Conservation (phyloP, 169 alveolate genomes). For the Amoebophrya sp. region DNA sequence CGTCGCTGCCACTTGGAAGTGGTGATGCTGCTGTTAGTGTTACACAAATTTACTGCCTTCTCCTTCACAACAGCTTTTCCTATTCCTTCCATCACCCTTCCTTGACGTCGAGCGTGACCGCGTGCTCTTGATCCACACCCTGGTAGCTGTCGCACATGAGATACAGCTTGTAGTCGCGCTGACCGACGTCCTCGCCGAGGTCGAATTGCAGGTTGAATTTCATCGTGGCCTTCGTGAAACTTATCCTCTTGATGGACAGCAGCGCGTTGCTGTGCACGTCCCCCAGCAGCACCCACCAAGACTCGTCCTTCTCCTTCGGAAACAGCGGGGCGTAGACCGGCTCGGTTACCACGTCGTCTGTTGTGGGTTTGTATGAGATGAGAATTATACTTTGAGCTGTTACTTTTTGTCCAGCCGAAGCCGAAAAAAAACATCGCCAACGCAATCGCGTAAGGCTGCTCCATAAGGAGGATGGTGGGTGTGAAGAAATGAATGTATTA, state of each 20-base stretch:
- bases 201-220: constrained; percentile 65
- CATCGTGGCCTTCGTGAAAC: constrained; percentile 56
- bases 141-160: constrained; percentile 54
- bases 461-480: neutral
- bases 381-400: constrained; percentile 31
- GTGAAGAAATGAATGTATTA: neutral
- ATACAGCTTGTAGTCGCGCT: constrained; percentile 58
- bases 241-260: constrained; percentile 70
- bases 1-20: no score
- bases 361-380: constrained; percentile 36
- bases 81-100: no score
- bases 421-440: no score
- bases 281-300: constrained; percentile 99
- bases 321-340: constrained; percentile 84
- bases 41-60: no score
- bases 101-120: neutral
- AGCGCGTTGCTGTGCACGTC: constrained; percentile 72
- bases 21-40: no score
- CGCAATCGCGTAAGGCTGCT: neutral
- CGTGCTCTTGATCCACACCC: constrained; percentile 54
- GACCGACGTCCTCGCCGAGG: constrained; percentile 64
- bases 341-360: constrained; percentile 66
- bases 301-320: constrained; percentile 92
- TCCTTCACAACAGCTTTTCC: no score
- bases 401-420: neutral